phyloP scores from a whole-genome alignment of 306 rosid genomes.

The Betula pendula region DNA sequence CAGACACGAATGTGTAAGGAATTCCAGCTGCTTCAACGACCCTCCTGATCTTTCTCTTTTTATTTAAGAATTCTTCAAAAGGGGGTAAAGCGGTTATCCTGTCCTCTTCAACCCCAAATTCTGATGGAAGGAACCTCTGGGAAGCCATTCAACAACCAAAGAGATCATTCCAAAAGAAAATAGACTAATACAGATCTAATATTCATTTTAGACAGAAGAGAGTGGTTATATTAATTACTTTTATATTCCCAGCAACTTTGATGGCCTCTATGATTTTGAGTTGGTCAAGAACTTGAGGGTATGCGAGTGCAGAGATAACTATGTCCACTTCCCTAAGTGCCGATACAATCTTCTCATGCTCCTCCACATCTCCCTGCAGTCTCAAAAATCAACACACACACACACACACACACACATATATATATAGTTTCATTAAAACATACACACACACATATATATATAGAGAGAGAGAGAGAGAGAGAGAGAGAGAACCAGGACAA shows the following conservation, averaged over 20 bases:
- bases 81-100: constrained; percentile 38
- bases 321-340: constrained; percentile 34
- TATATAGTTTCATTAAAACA: too few relatives aligned
- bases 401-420: too few relatives aligned
- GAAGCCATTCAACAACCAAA: background rate
- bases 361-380: constrained; percentile 34
- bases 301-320: constrained; percentile 30
- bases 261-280: constrained; percentile 40
- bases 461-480: background rate
- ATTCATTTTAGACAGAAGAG: background rate
- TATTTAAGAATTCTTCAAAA: constrained; percentile 30
- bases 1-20: constrained; percentile 41
- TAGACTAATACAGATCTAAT: background rate
- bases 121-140: constrained; percentile 49
- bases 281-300: constrained; percentile 36
- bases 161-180: too few relatives aligned
- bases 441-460: too few relatives aligned
- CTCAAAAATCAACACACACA: too few relatives aligned
- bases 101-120: constrained; percentile 44
- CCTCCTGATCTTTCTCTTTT: constrained; percentile 39
- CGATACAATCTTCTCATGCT: constrained; percentile 29
- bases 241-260: constrained; percentile 37
- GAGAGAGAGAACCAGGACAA: constrained; percentile 14
- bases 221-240: constrained; percentile 11
- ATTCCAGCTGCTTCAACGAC: constrained; percentile 38